Evolutionary conservation across 768 basidiomycete species (phyloP), one percentile per base, ranked within the genome.

Genomic region (Tubosaeta sp.): DNA sequence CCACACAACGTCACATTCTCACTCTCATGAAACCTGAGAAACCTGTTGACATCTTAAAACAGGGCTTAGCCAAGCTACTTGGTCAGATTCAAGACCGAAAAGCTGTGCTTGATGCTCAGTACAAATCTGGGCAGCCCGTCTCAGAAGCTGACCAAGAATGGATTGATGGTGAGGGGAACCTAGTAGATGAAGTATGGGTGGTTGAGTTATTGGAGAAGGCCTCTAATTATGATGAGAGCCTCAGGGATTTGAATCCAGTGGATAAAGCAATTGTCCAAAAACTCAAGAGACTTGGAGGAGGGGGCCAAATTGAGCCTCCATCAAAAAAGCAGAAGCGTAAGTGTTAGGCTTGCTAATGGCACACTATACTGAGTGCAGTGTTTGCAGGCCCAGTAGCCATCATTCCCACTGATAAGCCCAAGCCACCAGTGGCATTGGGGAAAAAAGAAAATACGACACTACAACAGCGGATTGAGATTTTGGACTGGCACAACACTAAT

Each of bases 401-500:
- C 38, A 39, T 21, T 39, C 38, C 38, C 21, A 22, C 21, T 39
- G 13, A 21, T 39, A 46, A 46, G 38, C 19, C 21, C 25, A 45
- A 35, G 31, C 36, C 14, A 21, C 19, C 32, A 13, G 34, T 29
- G 3, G 24, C 11, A 10, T 9, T 13, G 9, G n/a, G 18, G 19
- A 51, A 35, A 43, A 53, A 59, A 11, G 49, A 50, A 32, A 68
- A 69, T 62, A 67, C 69, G 1, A 72, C 65, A 11, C 32, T 72
- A 1, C 54, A n/a, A 3, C 71, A 74, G 43, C 30, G 53, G 1
- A 72, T 74, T 40, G 58, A 72, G 46, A 66, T 73, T 36, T 59
- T 75, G 1, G 55, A 74, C 32, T 75, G 70, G 71, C 46, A 68
- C 45, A 60, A 71, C 35, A 27, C 29, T 1, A 69, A 74, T 48